These are phyloP conservation scores for Ceratocystis papillata DNA, from an alignment of 2,329 filamentous ascomycete species.

Conservation along the genomic window DNA sequence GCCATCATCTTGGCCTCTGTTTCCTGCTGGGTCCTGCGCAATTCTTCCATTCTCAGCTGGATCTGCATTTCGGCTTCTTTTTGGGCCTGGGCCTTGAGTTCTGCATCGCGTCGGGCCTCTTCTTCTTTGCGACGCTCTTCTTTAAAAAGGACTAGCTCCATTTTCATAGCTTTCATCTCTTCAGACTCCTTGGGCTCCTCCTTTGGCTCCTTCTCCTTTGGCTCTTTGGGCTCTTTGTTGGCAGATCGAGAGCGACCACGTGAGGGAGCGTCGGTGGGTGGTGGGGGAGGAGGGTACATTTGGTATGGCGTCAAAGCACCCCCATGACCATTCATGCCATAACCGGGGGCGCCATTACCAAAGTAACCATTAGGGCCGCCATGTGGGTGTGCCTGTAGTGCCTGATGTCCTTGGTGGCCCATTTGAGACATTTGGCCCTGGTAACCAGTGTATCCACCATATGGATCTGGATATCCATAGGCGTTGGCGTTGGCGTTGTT, in stretches of 20 bases:
- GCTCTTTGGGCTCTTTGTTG: conserved; percentile 20
- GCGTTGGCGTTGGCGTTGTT: conserved; percentile 24
- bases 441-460: neutral
- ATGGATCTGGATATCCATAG: conserved; percentile 26
- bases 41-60: conserved; percentile 35
- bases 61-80: conserved; percentile 40
- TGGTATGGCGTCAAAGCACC: conserved; percentile 18
- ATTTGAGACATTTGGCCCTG: conserved; percentile 9
- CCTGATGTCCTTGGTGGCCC: conserved; percentile 14
- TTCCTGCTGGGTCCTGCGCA: conserved; percentile 32
- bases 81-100: conserved; percentile 38
- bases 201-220: conserved; percentile 31
- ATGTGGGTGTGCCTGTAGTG: neutral
- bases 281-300: conserved; percentile 33
- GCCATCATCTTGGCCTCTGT: conserved; percentile 35
- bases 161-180: conserved; percentile 51
- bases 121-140: conserved; percentile 38
- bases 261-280: conserved; percentile 35
- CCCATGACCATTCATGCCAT: conserved; percentile 11
- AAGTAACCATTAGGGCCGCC: conserved; percentile 29
- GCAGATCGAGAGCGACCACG: conserved; percentile 34
- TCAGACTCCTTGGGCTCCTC: conserved; percentile 29
- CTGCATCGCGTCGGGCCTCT: conserved; percentile 37
- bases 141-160: conserved; percentile 45
- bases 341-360: conserved; percentile 28